phyloP scores from a whole-genome alignment of 306 rosid species.

The Mimosa pudica region DNA sequence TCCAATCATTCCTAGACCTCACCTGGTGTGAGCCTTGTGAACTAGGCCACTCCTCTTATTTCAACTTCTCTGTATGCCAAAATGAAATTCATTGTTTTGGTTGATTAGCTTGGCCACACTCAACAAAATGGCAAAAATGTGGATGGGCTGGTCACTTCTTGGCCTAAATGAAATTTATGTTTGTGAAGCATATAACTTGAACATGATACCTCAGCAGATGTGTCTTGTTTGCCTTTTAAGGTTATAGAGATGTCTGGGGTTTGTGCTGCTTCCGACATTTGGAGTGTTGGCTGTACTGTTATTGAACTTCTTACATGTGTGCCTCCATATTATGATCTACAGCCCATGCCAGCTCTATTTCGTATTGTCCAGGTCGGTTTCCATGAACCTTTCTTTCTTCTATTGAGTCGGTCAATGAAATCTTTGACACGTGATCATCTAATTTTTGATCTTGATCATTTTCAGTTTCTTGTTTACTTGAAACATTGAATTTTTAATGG shows the following conservation, averaged over 20 bases:
- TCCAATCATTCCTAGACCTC: too few relatives aligned
- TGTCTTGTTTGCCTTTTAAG: conserved; percentile 53
- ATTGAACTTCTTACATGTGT: conserved; percentile 97
- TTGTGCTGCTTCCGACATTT: conserved; percentile 99
- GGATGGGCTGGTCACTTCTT: neutral
- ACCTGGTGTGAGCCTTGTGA: too few relatives aligned
- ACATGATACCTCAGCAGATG: conserved; percentile 30
- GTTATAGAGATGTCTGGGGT: conserved; percentile 99
- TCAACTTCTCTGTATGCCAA: neutral
- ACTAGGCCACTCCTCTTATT: neutral
- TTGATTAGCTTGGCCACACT: neutral
- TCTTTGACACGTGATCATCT: conserved; percentile 23
- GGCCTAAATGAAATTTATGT: neutral
- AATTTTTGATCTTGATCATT: conserved; percentile 24
- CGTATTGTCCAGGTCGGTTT: conserved; percentile 92
- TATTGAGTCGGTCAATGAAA: conserved; percentile 22
- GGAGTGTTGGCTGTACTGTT: conserved; percentile 99
- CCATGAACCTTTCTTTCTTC: conserved; percentile 17
- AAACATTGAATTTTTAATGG: neutral
- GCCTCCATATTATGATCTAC: conserved; percentile 97
- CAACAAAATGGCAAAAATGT: neutral
- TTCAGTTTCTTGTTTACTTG: conserved; percentile 23
- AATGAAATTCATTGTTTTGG: neutral
- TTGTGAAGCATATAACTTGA: conserved; percentile 31
- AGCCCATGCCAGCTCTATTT: conserved; percentile 99